Evolutionary conservation across 1,284 basidiomycete genomes (phyloP).

Genomic region (Ustilago esculenta): DNA sequence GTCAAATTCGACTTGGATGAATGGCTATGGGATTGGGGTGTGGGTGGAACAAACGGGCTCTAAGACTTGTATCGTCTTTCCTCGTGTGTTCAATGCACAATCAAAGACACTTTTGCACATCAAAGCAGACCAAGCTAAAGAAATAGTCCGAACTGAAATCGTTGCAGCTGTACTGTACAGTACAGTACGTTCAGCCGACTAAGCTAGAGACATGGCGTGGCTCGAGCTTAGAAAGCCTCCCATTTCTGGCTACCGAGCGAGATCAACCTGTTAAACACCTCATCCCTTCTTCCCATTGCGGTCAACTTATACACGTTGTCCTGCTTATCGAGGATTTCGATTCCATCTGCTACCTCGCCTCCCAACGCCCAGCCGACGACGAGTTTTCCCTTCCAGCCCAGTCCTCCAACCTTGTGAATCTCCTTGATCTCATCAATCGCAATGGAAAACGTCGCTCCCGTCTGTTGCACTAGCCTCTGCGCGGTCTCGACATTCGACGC

Average conservation of each 20-base stretch:
- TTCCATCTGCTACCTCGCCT: slow-evolving; percentile 51
- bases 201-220: neutral
- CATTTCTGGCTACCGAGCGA: slow-evolving; percentile 50
- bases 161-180: too few relatives aligned
- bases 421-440: slow-evolving; percentile 63
- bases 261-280: slow-evolving; percentile 65
- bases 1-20: slow-evolving; percentile 51
- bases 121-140: too few relatives aligned
- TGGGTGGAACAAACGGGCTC: slow-evolving; percentile 17
- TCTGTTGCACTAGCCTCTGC: slow-evolving; percentile 22
- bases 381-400: slow-evolving; percentile 66
- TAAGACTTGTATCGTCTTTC: slow-evolving; percentile 2
- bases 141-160: too few relatives aligned
- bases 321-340: slow-evolving; percentile 52
- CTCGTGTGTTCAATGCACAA: too few relatives aligned
- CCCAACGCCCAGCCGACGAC: slow-evolving; percentile 59
- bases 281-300: slow-evolving; percentile 65
- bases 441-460: slow-evolving; percentile 48
- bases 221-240: slow-evolving; percentile 36
- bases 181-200: too few relatives aligned
- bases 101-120: neutral
- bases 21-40: slow-evolving; percentile 56
- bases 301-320: slow-evolving; percentile 60
- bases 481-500: slow-evolving; percentile 34
- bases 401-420: slow-evolving; percentile 64